These are phyloP conservation scores for Hyaloperonospora brassicae DNA, from an alignment of 352 stramenopile genomes.

Conservation along the genomic window DNA sequence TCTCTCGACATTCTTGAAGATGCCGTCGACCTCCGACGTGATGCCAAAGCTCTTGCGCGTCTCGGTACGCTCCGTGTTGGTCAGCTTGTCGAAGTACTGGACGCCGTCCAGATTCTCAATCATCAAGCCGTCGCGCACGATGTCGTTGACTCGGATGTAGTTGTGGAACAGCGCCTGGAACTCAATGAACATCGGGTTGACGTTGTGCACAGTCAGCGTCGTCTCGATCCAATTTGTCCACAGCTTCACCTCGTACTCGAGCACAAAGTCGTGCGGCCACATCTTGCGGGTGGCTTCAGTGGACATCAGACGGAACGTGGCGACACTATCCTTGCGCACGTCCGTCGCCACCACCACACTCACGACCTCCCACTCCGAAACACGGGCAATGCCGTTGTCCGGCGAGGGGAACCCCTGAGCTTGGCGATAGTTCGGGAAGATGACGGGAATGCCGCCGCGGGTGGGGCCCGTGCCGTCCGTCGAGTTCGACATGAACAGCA, in stretches of 20 bases:
- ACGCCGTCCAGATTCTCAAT: conserved; percentile 22
- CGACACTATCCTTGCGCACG: conserved; percentile 10
- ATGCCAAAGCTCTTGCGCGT: conserved; percentile 53
- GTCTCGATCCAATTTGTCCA: conserved; percentile 50
- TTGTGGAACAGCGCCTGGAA: conserved; percentile 93
- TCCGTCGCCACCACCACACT: conserved; percentile 10
- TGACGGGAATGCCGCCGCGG: conserved; percentile 82
- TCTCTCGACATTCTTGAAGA: conserved; percentile 67
- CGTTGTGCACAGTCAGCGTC: conserved; percentile 83
- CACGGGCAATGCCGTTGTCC: conserved; percentile 74
- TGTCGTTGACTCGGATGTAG: conserved; percentile 84
- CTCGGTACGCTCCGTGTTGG: conserved; percentile 45
- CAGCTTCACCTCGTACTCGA: conserved; percentile 65
- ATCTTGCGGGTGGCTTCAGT: conserved; percentile 24
- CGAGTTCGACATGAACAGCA: conserved; percentile 81
- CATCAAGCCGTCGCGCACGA: conserved; percentile 40
- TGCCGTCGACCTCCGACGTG: conserved; percentile 69
- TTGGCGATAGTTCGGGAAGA: conserved; percentile 87
- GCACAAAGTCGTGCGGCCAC: conserved; percentile 50
- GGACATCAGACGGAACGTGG: conserved; percentile 25
- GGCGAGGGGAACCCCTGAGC: conserved; percentile 44
- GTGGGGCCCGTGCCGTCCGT: conserved; percentile 81
- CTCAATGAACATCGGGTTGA: conserved; percentile 52
- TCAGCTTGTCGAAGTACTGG: conserved; percentile 88
- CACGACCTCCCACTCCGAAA: conserved; percentile 29